A percentile compares a stretch with the other conserved stretches of the same genome.
Conservation (phyloP, 371 early-diverging fungal species). For the Smittium culicis region DNA sequence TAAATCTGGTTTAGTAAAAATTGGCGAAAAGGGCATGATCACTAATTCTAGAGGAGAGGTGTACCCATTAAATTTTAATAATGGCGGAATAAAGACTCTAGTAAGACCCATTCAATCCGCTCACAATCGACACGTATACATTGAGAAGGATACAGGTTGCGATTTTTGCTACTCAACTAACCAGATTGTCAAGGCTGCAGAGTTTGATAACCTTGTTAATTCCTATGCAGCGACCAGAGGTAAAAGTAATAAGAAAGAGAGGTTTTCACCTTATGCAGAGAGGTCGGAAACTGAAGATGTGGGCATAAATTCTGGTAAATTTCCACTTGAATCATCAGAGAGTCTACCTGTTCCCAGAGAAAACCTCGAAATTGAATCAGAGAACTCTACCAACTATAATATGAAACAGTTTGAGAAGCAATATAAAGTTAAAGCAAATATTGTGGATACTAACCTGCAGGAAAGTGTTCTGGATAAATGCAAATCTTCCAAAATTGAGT, state of each 20-base stretch:
- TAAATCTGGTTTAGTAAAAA: not conserved
- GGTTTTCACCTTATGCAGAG: not conserved
- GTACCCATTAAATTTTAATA: not conserved
- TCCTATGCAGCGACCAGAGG: not conserved
- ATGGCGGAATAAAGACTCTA: not conserved
- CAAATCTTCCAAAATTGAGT: not conserved
- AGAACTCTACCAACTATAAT: too few relatives aligned
- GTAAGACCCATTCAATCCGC: not conserved
- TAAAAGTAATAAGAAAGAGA: not conserved
- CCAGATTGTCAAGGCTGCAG: not conserved
- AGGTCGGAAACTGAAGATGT: too few relatives aligned
- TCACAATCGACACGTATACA: not conserved
- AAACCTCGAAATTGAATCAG: too few relatives aligned
- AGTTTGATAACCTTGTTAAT: not conserved
- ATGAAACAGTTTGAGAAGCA: too few relatives aligned
- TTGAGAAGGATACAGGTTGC: too few relatives aligned
- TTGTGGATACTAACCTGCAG: too few relatives aligned
- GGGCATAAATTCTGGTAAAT: too few relatives aligned
- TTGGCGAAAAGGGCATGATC: conserved; percentile 1
- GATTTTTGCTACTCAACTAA: not conserved
- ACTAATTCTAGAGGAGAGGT: not conserved
- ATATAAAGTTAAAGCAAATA: too few relatives aligned
- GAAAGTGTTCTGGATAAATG: not conserved
- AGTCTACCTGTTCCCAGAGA: too few relatives aligned
- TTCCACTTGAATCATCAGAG: too few relatives aligned